Evolutionary conservation across 2,329 filamentous ascomycete species (phyloP).

Genomic region (Trichoderma sp.): DNA sequence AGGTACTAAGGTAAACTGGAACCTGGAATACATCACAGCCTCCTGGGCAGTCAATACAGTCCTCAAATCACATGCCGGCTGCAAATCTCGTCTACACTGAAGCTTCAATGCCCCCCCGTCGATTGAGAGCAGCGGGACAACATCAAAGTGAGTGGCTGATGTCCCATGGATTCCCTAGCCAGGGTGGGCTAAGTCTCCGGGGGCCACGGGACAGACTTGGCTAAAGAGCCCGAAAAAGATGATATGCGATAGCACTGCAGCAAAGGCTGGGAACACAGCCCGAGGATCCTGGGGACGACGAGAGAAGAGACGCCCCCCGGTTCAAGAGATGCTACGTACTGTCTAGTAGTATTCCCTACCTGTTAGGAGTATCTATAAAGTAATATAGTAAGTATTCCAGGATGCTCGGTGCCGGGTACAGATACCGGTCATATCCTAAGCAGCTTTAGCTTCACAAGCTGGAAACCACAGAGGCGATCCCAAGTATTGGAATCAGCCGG

Average conservation of each 20-base stretch:
- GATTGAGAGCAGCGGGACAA: background rate
- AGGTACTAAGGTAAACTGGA: no score
- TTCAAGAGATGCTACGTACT: background rate
- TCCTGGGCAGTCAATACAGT: no score
- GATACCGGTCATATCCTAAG: background rate
- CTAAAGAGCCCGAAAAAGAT: constrained; percentile 20
- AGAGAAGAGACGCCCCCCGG: background rate
- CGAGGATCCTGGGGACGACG: background rate
- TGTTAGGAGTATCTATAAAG: no score
- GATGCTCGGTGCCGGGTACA: background rate
- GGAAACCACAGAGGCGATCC: background rate
- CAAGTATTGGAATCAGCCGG: background rate
- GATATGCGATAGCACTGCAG: constrained; percentile 19
- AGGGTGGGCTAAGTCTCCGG: constrained; percentile 10
- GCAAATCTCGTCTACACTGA: background rate
- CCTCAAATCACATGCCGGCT: background rate
- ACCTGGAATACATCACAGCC: no score
- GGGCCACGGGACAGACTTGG: constrained; percentile 15
- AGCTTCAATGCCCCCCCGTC: no score
- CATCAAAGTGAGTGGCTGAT: background rate
- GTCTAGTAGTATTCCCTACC: no score
- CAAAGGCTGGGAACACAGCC: background rate
- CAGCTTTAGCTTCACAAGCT: background rate
- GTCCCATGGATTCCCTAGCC: background rate
- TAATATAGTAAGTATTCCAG: background rate